These are phyloP conservation scores for Leccinum rimulosum DNA, from an alignment of 768 basidiomycete species.

Conservation along the genomic window DNA sequence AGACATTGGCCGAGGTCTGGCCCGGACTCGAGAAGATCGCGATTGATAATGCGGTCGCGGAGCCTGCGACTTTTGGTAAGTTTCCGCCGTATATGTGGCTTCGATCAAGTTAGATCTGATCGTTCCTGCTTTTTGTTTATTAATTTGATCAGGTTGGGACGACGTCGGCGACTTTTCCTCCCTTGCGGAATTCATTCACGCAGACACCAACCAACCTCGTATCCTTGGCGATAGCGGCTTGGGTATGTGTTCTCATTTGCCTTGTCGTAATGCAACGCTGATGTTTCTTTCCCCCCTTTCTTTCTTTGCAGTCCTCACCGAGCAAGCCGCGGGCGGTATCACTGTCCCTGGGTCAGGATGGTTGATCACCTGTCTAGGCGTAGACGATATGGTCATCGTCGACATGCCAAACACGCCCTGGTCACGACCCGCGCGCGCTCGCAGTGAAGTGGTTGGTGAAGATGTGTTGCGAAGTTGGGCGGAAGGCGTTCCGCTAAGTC, in stretches of 20 bases:
- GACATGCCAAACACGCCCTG: conserved; percentile 86
- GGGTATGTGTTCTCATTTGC: conserved; percentile 45
- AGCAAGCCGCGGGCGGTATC: conserved; percentile 64
- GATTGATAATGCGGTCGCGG: conserved; percentile 84
- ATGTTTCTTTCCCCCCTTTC: conserved; percentile 3
- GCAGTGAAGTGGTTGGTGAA: conserved; percentile 86
- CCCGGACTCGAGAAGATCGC: too few species aligned
- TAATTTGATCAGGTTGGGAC: conserved; percentile 75
- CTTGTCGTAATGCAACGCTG: not conserved
- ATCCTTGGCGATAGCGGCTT: conserved; percentile 71
- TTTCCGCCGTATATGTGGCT: conserved; percentile 5
- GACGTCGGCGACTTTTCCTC: conserved; percentile 92
- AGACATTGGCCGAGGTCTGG: too few species aligned
- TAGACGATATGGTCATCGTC: conserved; percentile 87
- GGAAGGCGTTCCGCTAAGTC: conserved; percentile 59
- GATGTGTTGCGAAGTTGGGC: conserved; percentile 73
- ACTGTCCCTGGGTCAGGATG: conserved; percentile 82
- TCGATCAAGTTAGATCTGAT: conserved; percentile 7
- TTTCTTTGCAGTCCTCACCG: conserved; percentile 62
- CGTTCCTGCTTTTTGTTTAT: conserved; percentile 5
- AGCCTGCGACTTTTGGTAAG: conserved; percentile 85
- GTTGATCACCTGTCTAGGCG: conserved; percentile 77
- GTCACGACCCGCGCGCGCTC: conserved; percentile 86
- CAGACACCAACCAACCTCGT: conserved; percentile 63
- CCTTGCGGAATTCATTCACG: conserved; percentile 70